Conservation (phyloP, 2,329 filamentous ascomycete genomes). For the Stachybotrys chlorohalonatus region DNA sequence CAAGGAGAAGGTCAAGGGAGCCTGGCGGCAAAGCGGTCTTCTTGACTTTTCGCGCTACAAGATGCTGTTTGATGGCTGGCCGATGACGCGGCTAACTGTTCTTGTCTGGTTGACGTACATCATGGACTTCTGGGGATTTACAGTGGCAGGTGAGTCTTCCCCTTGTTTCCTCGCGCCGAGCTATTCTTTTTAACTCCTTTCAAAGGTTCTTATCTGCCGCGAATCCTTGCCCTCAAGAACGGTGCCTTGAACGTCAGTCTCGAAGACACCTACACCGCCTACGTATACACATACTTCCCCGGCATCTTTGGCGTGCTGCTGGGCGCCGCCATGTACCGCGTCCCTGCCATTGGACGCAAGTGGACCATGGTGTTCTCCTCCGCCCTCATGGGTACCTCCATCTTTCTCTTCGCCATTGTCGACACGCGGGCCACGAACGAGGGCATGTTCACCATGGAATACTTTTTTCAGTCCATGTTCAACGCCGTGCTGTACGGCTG, state of each 20-base stretch:
- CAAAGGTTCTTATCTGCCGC: conserved; percentile 33
- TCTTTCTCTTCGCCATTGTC: conserved; percentile 35
- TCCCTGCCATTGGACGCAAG: conserved; percentile 29
- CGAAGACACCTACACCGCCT: conserved; percentile 38
- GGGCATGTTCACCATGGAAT: conserved; percentile 31
- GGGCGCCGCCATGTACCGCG: conserved; percentile 29
- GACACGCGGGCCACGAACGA: conserved; percentile 26
- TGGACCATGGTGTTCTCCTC: conserved; percentile 36
- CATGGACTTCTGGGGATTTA: conserved; percentile 29
- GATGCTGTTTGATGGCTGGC: conserved; percentile 21
- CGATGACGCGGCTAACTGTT: conserved; percentile 25
- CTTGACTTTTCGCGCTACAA: conserved; percentile 16
- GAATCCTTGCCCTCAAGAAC: conserved; percentile 43
- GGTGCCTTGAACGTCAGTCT: conserved; percentile 32
- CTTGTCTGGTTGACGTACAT: conserved; percentile 27
- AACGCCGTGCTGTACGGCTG: conserved; percentile 29
- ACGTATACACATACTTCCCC: conserved; percentile 44
- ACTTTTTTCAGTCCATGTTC: conserved; percentile 33
- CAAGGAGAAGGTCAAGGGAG: conserved; percentile 8
- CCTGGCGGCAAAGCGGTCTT: conserved; percentile 8
- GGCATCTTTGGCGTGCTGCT: conserved; percentile 41
- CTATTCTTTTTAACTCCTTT: too few species aligned
- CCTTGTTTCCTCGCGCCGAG: too few species aligned
- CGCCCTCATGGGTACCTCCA: conserved; percentile 33
- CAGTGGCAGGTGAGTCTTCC: conserved; percentile 20